Conservation (phyloP, 106 monocot genomes). For the Apostasia ramifera region DNA sequence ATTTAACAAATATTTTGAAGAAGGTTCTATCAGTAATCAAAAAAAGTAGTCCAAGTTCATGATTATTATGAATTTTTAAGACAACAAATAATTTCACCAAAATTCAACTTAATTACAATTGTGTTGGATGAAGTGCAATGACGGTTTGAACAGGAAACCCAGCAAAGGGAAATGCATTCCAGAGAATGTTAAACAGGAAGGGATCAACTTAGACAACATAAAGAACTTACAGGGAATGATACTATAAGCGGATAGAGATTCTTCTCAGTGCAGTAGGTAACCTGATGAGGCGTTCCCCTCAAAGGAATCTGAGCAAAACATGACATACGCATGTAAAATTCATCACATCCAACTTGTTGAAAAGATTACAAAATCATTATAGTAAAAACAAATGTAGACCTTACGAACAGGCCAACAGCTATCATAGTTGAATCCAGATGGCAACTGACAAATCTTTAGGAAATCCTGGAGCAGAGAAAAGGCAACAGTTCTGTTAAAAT, state of each 20-base stretch:
- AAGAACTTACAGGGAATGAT: slow-evolving; percentile 79
- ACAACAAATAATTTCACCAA: no score
- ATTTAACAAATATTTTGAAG: no score
- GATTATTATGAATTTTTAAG: no score
- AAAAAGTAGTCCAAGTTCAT: no score
- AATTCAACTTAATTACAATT: no score
- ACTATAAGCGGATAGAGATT: slow-evolving; percentile 87
- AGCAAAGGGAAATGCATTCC: no score
- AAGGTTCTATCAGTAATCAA: no score
- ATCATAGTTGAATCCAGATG: slow-evolving; percentile 77
- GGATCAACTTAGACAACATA: no score
- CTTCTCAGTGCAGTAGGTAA: slow-evolving; percentile 82
- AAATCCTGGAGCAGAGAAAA: slow-evolving; percentile 47
- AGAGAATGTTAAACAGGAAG: no score
- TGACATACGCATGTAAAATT: background rate
- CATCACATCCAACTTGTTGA: background rate
- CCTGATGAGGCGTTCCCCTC: slow-evolving; percentile 88
- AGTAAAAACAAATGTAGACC: slow-evolving; percentile 29
- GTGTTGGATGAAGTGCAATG: no score
- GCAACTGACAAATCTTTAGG: slow-evolving; percentile 93
- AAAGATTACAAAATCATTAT: background rate
- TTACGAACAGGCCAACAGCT: slow-evolving; percentile 93
- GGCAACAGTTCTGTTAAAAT: background rate
- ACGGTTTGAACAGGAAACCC: no score
- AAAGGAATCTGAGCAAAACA: slow-evolving; percentile 68